These are phyloP conservation scores for Pleurotus giganteus DNA, from an alignment of 768 basidiomycete species.

Conservation along the genomic window DNA sequence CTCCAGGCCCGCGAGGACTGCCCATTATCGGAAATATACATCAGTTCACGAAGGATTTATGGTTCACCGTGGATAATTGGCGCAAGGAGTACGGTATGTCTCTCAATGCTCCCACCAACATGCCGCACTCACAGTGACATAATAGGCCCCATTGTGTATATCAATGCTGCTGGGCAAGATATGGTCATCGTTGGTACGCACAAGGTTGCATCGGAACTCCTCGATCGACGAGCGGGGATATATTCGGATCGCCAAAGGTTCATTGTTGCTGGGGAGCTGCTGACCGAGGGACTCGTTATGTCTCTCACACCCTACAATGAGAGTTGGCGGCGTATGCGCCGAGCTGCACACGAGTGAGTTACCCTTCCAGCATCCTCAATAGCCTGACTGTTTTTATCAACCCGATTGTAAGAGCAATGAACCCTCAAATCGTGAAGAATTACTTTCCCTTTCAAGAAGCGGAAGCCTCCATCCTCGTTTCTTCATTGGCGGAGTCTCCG, in stretches of 20 bases:
- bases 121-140: no score
- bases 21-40: constrained; percentile 28
- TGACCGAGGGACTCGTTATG: constrained; percentile 26
- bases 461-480: constrained; percentile 23
- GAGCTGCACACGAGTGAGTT: constrained; percentile 22
- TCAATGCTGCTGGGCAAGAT: constrained; percentile 17
- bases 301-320: constrained; percentile 16
- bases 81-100: constrained; percentile 10
- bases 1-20: constrained; percentile 25
- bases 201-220: constrained; percentile 28
- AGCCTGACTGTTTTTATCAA: not conserved
- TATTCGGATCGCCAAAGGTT: constrained; percentile 23
- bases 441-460: constrained; percentile 19
- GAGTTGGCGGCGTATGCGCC: constrained; percentile 30
- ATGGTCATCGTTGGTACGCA: constrained; percentile 28
- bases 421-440: constrained; percentile 14
- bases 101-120: not conserved
- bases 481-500: constrained; percentile 20
- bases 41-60: constrained; percentile 18
- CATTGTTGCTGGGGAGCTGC: constrained; percentile 28
- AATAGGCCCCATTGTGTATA: constrained; percentile 17
- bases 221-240: constrained; percentile 27
- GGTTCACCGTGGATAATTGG: constrained; percentile 22
- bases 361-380: not conserved
- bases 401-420: constrained; percentile 14